Conservation (phyloP, 306 rosid species). For the Acmispon strigosus region DNA sequence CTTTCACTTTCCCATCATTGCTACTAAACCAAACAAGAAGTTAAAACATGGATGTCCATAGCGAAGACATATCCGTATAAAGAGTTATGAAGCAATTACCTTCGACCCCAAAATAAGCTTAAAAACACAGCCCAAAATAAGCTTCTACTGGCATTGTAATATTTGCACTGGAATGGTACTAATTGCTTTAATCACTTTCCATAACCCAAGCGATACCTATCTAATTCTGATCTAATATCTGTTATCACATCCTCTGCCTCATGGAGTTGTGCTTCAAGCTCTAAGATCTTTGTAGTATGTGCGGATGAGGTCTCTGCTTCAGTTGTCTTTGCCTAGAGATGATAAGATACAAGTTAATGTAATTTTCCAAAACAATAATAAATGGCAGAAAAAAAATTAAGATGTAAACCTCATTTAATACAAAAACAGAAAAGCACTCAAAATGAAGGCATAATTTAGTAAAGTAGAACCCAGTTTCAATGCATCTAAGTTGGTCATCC, state of each 20-base stretch:
- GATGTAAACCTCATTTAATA: background rate
- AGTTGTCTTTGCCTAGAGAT: background rate
- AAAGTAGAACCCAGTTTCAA: too few relatives aligned
- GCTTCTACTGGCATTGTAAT: background rate
- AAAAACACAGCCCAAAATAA: background rate
- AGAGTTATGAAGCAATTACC: background rate
- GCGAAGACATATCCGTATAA: background rate
- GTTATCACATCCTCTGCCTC: conserved; percentile 38
- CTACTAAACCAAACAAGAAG: background rate
- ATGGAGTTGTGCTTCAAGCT: conserved; percentile 30
- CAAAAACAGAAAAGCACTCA: background rate
- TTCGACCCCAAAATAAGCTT: background rate
- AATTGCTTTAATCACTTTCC: background rate
- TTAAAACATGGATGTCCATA: background rate
- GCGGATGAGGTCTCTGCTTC: background rate
- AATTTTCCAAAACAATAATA: background rate
- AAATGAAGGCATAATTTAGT: too few relatives aligned
- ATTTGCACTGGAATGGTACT: background rate
- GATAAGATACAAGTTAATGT: background rate
- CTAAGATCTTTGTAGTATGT: conserved; percentile 5
- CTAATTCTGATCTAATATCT: conserved; percentile 25
- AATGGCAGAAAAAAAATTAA: background rate
- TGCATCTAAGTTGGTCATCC: too few relatives aligned
- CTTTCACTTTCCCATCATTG: background rate
- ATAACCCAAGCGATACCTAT: conserved; percentile 1